Percentiles rank a stretch among this genome's conserved stretches.
Evolutionary conservation across 2,329 filamentous ascomycete genomes (phyloP).

Genomic region (Aureobasidium sp.): DNA sequence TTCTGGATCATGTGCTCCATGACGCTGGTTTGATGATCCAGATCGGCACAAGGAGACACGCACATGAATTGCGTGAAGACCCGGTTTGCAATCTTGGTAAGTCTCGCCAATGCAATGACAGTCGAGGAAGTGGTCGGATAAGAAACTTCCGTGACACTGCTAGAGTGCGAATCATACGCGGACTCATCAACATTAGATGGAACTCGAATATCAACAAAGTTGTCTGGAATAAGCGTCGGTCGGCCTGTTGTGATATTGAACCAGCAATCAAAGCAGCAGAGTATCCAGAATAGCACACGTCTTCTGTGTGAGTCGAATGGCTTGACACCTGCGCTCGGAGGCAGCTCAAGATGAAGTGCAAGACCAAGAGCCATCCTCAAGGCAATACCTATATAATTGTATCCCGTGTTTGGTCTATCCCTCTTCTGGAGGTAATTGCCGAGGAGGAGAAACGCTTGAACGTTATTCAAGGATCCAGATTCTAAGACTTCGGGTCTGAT

Average conservation of each 20-base stretch:
- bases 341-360: slow-evolving; percentile 45
- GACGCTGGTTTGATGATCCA: slow-evolving; percentile 18
- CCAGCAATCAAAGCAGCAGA: slow-evolving; percentile 43
- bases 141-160: slow-evolving; percentile 12
- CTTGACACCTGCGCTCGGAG: slow-evolving; percentile 33
- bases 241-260: slow-evolving; percentile 46
- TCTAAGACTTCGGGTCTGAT: slow-evolving; percentile 43
- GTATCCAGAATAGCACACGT: slow-evolving; percentile 29
- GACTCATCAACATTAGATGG: slow-evolving; percentile 42
- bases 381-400: slow-evolving; percentile 43
- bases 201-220: slow-evolving; percentile 37
- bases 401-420: slow-evolving; percentile 45
- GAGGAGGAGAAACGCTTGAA: slow-evolving; percentile 42
- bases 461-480: slow-evolving; percentile 43
- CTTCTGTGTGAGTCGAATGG: slow-evolving; percentile 30
- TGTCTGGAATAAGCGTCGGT: slow-evolving; percentile 40
- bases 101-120: slow-evolving; percentile 19
- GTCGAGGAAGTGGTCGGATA: slow-evolving; percentile 19
- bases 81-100: slow-evolving; percentile 21
- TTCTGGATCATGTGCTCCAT: slow-evolving; percentile 21
- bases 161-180: slow-evolving; percentile 16
- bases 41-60: slow-evolving; percentile 15
- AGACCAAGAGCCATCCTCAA: slow-evolving; percentile 44
- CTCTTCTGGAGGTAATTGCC: slow-evolving; percentile 44
- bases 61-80: slow-evolving; percentile 19